Percentiles rank a stretch among this genome's conserved stretches.
Evolutionary conservation across 2,329 filamentous ascomycete genomes (phyloP).

Genomic region (Alternaria dauci): DNA sequence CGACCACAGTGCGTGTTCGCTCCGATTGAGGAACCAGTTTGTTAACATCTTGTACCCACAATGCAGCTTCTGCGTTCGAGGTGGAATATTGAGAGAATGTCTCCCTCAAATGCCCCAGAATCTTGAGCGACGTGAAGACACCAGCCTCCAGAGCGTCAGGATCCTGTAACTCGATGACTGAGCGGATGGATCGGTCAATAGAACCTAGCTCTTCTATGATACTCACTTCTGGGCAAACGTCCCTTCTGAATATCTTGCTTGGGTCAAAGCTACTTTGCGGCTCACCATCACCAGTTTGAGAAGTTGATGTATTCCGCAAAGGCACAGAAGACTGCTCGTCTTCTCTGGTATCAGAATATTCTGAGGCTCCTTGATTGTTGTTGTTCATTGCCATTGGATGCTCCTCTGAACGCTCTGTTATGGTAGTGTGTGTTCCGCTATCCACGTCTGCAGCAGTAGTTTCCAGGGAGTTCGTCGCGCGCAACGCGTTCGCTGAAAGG

Average conservation of each 20-base stretch:
- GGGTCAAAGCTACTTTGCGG: slow-evolving; percentile 22
- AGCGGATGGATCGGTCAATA: slow-evolving; percentile 35
- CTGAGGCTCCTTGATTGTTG: not conserved
- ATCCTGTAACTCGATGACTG: slow-evolving; percentile 43
- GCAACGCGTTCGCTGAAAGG: not conserved
- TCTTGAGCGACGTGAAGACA: slow-evolving; percentile 49
- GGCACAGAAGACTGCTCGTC: not conserved
- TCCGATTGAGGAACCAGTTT: slow-evolving; percentile 52
- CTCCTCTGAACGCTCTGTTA: not conserved
- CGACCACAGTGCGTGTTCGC: slow-evolving; percentile 60
- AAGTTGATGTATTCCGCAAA: not conserved
- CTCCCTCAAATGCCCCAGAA: slow-evolving; percentile 48
- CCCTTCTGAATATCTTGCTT: slow-evolving; percentile 27
- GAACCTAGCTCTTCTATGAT: slow-evolving; percentile 12
- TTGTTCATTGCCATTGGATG: not conserved
- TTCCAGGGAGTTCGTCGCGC: not conserved
- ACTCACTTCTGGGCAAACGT: slow-evolving; percentile 11
- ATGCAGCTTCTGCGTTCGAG: slow-evolving; percentile 41
- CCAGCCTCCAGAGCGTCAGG: slow-evolving; percentile 52
- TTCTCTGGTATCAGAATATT: not conserved
- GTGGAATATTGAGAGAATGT: slow-evolving; percentile 37
- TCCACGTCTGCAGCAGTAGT: not conserved
- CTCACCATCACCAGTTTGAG: not conserved
- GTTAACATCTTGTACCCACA: slow-evolving; percentile 55
- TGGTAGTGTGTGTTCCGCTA: not conserved